These are phyloP conservation scores for Rhynchospora pubera DNA, from an alignment of 176 grass and related monocot species.

Conservation along the genomic window DNA sequence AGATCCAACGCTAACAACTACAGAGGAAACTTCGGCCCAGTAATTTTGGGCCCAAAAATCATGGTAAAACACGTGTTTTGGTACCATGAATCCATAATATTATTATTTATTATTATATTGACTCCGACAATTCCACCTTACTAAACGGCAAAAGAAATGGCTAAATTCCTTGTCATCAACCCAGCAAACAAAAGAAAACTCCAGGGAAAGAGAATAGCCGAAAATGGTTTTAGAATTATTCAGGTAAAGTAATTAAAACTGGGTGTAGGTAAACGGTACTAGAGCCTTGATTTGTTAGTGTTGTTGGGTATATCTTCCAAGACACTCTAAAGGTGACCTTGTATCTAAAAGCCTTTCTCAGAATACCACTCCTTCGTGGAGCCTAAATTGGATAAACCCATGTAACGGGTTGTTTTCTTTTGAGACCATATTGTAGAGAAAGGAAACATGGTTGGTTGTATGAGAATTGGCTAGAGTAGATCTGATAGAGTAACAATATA, in stretches of 20 bases:
- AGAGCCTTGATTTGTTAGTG: slow-evolving; percentile 19
- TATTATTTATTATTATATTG: not conserved
- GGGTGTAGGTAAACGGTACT: slow-evolving; percentile 23
- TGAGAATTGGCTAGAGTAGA: not conserved
- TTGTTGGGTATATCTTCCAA: slow-evolving; percentile 72
- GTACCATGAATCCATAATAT: not conserved
- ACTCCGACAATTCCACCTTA: not conserved
- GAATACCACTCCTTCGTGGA: not conserved
- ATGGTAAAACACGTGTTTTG: not conserved
- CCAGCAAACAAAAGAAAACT: not conserved
- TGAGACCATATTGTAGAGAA: not conserved
- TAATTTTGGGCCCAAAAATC: not conserved
- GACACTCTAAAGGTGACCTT: slow-evolving; percentile 65
- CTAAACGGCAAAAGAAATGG: not conserved
- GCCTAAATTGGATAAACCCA: not conserved
- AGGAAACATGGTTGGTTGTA: not conserved
- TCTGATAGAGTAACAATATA: slow-evolving; percentile 8
- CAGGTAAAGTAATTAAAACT: slow-evolving; percentile 14
- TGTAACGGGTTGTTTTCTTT: not conserved
- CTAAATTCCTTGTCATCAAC: not conserved
- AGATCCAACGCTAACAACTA: not conserved
- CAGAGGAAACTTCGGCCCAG: not conserved
- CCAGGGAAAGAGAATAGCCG: not conserved
- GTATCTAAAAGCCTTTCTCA: slow-evolving; percentile 25
- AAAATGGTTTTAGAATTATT: not conserved